These are phyloP conservation scores for Pleurozium schreberi DNA, from an alignment of 225 moss, liverwort and hornwort genomes.

Conservation along the genomic window DNA sequence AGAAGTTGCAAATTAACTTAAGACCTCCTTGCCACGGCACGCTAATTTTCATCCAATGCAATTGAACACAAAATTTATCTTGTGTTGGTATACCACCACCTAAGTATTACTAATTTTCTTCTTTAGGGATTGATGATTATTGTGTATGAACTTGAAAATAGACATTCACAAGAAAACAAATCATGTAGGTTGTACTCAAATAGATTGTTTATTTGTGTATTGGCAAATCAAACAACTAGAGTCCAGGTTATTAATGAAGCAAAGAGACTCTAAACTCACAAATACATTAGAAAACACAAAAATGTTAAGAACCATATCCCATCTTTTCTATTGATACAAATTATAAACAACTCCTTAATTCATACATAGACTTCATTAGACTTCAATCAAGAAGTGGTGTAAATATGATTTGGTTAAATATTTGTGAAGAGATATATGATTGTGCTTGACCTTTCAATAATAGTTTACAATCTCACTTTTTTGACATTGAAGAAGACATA, in stretches of 20 bases:
- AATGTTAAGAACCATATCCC: background rate
- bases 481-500: background rate
- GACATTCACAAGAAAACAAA: background rate
- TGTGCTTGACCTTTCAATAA: fast-evolving
- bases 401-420: background rate
- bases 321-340: no score
- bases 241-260: background rate
- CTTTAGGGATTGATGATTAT: background rate
- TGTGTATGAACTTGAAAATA: background rate
- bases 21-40: background rate
- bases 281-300: background rate
- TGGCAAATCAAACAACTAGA: background rate
- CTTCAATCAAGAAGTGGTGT: background rate
- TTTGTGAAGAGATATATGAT: background rate
- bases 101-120: background rate
- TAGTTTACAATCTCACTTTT: background rate
- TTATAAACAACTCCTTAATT: background rate
- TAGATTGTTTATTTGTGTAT: background rate
- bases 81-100: background rate
- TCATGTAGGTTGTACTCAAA: background rate
- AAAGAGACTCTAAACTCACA: background rate
- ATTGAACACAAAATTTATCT: background rate
- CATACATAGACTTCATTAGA: fast-evolving
- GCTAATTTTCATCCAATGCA: background rate
- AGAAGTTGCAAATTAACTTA: background rate